Percentiles rank a stretch among this genome's conserved stretches.
Evolutionary conservation across 768 basidiomycete genomes (phyloP).

Genomic region (Tubosaeta brunneosetosa): DNA sequence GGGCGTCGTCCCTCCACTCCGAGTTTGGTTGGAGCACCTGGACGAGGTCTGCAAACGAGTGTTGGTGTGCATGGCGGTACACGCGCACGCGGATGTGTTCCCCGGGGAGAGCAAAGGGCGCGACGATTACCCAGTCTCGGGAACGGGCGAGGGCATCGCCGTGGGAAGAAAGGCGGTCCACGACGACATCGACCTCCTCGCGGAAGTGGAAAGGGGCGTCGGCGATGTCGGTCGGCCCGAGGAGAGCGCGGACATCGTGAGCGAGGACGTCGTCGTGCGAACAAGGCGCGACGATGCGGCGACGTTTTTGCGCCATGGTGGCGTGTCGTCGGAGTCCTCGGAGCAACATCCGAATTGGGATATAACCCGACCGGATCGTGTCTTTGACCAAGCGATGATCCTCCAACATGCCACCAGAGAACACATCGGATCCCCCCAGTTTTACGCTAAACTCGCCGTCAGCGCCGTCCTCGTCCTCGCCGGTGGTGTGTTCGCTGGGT

Average conservation of each 20-base stretch:
- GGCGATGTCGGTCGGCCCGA: constrained; percentile 41
- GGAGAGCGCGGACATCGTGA: constrained; percentile 61
- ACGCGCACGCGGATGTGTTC: constrained; percentile 74
- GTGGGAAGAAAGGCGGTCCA: constrained; percentile 58
- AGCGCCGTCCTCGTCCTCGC: constrained; percentile 68
- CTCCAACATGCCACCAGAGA: constrained; percentile 15
- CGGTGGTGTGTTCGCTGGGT: constrained; percentile 95
- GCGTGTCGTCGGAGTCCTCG: neutral
- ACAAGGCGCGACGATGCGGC: constrained; percentile 43
- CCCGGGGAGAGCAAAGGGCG: constrained; percentile 81
- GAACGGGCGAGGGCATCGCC: constrained; percentile 60
- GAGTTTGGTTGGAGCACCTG: constrained; percentile 59
- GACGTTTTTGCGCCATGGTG: neutral
- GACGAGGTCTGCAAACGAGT: constrained; percentile 75
- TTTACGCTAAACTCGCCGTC: constrained; percentile 68
- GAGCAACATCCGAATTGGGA: neutral
- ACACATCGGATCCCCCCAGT: constrained; percentile 52
- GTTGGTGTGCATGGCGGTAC: constrained; percentile 62
- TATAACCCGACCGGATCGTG: neutral
- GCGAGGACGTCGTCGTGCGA: constrained; percentile 73
- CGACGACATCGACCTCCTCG: constrained; percentile 62
- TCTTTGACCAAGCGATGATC: constrained; percentile 12
- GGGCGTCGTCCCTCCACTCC: constrained; percentile 58
- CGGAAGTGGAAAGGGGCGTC: constrained; percentile 56
- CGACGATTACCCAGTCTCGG: constrained; percentile 74